Conservation (phyloP, 208 protist species). For the Kentomonas sorsogonicus region DNA sequence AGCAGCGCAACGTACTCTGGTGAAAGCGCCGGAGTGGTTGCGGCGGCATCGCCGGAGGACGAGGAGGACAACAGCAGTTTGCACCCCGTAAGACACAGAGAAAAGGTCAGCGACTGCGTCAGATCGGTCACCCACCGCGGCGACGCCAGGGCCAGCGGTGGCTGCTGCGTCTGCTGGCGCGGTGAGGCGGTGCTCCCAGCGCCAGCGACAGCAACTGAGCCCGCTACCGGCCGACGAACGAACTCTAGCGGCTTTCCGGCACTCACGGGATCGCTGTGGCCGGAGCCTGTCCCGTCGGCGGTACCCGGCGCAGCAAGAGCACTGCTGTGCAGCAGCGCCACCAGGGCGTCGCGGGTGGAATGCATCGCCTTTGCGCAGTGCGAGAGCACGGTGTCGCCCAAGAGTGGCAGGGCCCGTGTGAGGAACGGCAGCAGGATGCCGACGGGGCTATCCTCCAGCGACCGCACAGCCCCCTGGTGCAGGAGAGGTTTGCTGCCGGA, state of each 20-base stretch:
- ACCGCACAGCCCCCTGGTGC: conserved; percentile 28
- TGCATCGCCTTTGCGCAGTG: conserved; percentile 42
- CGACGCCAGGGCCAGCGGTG: conserved; percentile 8
- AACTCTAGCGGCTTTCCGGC: too few species aligned
- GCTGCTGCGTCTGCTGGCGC: too few species aligned
- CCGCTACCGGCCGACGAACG: too few species aligned
- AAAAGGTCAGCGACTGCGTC: conserved; percentile 63
- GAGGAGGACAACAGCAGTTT: conserved; percentile 34
- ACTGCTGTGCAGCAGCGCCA: conserved; percentile 38
- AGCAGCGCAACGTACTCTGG: conserved; percentile 54
- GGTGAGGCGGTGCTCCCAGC: too few species aligned
- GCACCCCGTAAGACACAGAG: conserved; percentile 64
- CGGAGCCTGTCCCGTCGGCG: too few species aligned
- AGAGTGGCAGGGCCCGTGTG: conserved; percentile 61
- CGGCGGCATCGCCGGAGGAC: conserved; percentile 3
- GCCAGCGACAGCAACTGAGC: too few species aligned
- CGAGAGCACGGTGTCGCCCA: conserved; percentile 52
- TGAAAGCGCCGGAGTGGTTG: background rate
- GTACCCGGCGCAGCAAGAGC: too few species aligned
- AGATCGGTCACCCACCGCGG: conserved; percentile 48
- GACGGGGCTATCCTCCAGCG: conserved; percentile 60
- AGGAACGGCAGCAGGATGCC: conserved; percentile 76
- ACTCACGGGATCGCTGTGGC: too few species aligned
- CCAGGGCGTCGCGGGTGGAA: conserved; percentile 60
- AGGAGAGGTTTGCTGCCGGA: conserved; percentile 43